Percentiles rank a stretch among this genome's conserved stretches.
These are phyloP conservation scores for Tolypocladium ophioglossoides DNA, from an alignment of 2,329 filamentous ascomycete species.

Conservation along the genomic window DNA sequence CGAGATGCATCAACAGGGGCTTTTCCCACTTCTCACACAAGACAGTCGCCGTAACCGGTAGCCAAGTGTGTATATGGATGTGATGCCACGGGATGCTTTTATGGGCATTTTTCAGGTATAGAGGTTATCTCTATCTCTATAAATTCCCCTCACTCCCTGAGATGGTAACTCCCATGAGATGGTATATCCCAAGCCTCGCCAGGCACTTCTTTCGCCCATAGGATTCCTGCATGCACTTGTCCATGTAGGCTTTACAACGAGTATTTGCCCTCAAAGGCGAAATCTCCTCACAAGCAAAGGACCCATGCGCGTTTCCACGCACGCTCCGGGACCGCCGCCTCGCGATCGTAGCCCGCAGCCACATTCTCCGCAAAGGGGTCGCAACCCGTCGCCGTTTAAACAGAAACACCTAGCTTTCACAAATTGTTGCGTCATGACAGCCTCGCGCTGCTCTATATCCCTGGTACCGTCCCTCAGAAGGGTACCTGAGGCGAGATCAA, in stretches of 20 bases:
- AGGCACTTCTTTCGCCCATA: not conserved
- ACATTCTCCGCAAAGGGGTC: not conserved
- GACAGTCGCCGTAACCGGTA: too few species aligned
- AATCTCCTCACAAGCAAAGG: not conserved
- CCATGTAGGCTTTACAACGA: not conserved
- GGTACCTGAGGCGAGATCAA: slow-evolving; percentile 55
- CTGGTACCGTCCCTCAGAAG: slow-evolving; percentile 16
- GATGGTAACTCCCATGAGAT: too few species aligned
- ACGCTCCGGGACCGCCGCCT: not conserved
- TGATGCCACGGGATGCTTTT: not conserved
- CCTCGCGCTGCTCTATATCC: not conserved
- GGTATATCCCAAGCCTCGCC: not conserved
- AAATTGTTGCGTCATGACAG: not conserved
- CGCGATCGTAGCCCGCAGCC: not conserved
- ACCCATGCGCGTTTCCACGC: not conserved
- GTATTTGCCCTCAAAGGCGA: not conserved
- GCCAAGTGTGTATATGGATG: not conserved
- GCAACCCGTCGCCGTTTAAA: not conserved
- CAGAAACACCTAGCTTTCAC: not conserved
- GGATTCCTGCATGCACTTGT: not conserved
- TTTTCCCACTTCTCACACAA: not conserved
- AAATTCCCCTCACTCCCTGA: not conserved
- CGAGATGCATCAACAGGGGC: not conserved
- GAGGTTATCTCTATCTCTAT: too few species aligned
- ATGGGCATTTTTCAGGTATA: not conserved